phyloP scores from a whole-genome alignment of 1,139 yeast genomes.

The Taphrina populina region DNA sequence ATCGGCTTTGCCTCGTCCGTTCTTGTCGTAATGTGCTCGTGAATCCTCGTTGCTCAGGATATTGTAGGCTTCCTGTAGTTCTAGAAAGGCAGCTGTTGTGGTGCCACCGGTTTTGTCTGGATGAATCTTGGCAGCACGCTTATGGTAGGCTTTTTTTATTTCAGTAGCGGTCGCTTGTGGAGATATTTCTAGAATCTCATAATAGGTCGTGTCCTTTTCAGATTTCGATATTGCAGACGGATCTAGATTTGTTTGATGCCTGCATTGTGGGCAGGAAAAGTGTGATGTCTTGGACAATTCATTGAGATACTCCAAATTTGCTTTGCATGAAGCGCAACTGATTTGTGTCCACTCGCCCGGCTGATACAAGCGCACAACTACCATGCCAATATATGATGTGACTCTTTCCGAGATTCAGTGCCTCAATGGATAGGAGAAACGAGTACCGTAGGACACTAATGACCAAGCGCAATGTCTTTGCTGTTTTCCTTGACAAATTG shows the following conservation, averaged over 20 bases:
- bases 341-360: slow-evolving; percentile 31
- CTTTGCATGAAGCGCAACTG: slow-evolving; percentile 2
- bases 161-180: slow-evolving; percentile 72
- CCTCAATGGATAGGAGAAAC: too few relatives aligned
- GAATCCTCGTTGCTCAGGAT: slow-evolving; percentile 71
- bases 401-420: too few relatives aligned
- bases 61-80: slow-evolving; percentile 75
- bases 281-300: slow-evolving; percentile 11
- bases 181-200: slow-evolving; percentile 66
- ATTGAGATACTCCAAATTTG: slow-evolving; percentile 25
- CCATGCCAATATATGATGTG: too few relatives aligned
- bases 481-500: too few relatives aligned
- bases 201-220: slow-evolving; percentile 53
- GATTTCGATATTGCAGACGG: background rate
- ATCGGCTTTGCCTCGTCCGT: slow-evolving; percentile 49
- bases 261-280: slow-evolving; percentile 21
- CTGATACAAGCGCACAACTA: slow-evolving; percentile 23
- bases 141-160: slow-evolving; percentile 87
- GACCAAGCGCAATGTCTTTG: too few relatives aligned
- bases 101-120: slow-evolving; percentile 92
- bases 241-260: slow-evolving; percentile 12
- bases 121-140: slow-evolving; percentile 79
- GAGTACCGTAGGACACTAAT: too few relatives aligned
- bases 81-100: slow-evolving; percentile 51
- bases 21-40: slow-evolving; percentile 72